Evolutionary conservation across 345 rosid species (phyloP).

Genomic region (Aethionema arabicum): DNA sequence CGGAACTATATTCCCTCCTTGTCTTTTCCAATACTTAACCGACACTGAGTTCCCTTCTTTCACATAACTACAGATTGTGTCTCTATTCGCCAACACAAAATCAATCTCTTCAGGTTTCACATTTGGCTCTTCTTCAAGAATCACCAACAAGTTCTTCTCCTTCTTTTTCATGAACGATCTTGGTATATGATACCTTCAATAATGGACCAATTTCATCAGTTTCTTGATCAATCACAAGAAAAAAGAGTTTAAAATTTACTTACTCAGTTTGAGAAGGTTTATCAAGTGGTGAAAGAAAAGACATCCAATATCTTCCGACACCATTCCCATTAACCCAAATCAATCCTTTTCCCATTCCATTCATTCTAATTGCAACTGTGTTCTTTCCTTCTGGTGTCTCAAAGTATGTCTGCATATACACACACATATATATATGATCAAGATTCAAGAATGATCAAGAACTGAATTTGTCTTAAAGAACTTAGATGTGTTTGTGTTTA

Average conservation of each 20-base stretch:
- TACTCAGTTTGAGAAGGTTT: constrained; percentile 63
- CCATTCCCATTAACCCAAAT: constrained; percentile 77
- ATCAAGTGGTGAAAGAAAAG: constrained; percentile 61
- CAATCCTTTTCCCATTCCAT: constrained; percentile 72
- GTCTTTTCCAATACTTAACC: constrained; percentile 50
- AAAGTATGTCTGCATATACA: constrained; percentile 50
- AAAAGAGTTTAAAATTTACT: background rate
- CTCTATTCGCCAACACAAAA: constrained; percentile 56
- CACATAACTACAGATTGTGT: constrained; percentile 62
- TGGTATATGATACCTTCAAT: constrained; percentile 61
- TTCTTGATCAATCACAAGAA: too few species aligned
- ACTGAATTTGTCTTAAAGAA: background rate
- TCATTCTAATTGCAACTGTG: constrained; percentile 55
- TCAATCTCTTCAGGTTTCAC: constrained; percentile 47
- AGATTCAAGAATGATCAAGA: too few species aligned
- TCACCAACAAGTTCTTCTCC: constrained; percentile 53
- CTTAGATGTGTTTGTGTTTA: background rate
- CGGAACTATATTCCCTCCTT: constrained; percentile 31
- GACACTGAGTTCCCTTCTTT: constrained; percentile 52
- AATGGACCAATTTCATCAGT: too few species aligned
- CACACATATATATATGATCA: background rate
- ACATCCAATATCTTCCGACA: constrained; percentile 87
- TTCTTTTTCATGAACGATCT: constrained; percentile 58
- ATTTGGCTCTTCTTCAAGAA: constrained; percentile 67
- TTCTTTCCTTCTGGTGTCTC: constrained; percentile 60